Evolutionary conservation across 108 stramenopile genomes (phyloP).

Genomic region (Cyclotella sp.): DNA sequence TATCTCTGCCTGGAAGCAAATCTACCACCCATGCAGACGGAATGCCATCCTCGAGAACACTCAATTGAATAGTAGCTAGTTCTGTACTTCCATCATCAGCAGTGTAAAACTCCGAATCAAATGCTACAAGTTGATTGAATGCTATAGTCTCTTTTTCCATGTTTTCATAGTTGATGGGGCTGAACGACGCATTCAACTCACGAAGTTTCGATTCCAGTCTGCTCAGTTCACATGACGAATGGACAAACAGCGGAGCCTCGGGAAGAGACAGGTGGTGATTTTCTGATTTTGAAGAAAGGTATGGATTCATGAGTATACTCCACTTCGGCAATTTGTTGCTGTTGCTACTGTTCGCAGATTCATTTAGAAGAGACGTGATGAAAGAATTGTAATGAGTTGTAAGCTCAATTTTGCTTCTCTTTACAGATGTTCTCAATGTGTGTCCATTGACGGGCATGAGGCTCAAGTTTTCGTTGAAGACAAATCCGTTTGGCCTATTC

Average conservation of each 20-base stretch:
- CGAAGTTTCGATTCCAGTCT: constrained; percentile 32
- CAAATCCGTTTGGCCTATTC: constrained; percentile 6
- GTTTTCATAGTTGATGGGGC: not conserved
- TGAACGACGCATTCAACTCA: not conserved
- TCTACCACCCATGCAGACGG: constrained; percentile 47
- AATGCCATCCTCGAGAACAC: constrained; percentile 33
- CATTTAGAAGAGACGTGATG: constrained; percentile 8
- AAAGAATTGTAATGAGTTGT: constrained; percentile 4
- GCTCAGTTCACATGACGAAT: constrained; percentile 25
- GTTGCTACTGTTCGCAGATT: not conserved
- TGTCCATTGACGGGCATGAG: not conserved
- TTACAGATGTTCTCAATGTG: not conserved
- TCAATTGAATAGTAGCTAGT: constrained; percentile 50
- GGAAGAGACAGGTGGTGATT: constrained; percentile 38
- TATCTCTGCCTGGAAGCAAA: constrained; percentile 12
- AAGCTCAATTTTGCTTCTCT: constrained; percentile 10
- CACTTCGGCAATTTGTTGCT: not conserved
- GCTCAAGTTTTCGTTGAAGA: not conserved
- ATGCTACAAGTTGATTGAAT: constrained; percentile 31
- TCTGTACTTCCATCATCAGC: constrained; percentile 21
- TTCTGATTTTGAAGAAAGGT: constrained; percentile 1
- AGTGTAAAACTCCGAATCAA: constrained; percentile 43
- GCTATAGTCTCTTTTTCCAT: not conserved
- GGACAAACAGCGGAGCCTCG: constrained; percentile 45
- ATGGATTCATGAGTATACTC: constrained; percentile 13